phyloP scores from a whole-genome alignment of 495 filamentous ascomycete genomes.

The Neurospora sp. region DNA sequence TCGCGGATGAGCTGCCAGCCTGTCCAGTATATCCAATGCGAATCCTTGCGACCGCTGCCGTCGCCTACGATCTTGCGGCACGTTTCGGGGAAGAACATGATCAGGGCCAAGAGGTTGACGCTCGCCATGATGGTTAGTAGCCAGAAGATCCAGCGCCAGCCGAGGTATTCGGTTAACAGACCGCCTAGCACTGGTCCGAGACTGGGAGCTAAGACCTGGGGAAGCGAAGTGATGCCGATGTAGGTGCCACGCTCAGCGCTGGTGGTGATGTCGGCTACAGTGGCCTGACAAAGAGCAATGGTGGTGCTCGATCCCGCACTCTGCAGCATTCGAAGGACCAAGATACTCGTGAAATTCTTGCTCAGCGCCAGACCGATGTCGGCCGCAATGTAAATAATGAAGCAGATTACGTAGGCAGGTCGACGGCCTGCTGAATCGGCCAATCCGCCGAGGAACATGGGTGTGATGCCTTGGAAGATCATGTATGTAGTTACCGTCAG shows the following conservation, averaged over 20 bases:
- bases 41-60: constrained; percentile 41
- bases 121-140: constrained; percentile 48
- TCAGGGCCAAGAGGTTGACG: constrained; percentile 29
- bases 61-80: constrained; percentile 56
- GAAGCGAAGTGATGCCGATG: constrained; percentile 29
- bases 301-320: constrained; percentile 43
- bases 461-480: constrained; percentile 50
- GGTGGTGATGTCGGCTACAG: constrained; percentile 45
- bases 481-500: constrained; percentile 54
- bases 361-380: constrained; percentile 46
- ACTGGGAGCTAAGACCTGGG: constrained; percentile 27
- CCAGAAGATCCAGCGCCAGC: constrained; percentile 63
- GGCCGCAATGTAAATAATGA: constrained; percentile 45
- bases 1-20: constrained; percentile 25
- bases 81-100: constrained; percentile 50
- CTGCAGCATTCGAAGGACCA: constrained; percentile 47
- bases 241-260: constrained; percentile 42
- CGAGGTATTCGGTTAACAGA: constrained; percentile 46
- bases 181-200: constrained; percentile 41
- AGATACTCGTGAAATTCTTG: constrained; percentile 37
- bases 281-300: constrained; percentile 44
- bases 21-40: constrained; percentile 24
- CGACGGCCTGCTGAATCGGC: constrained; percentile 46
- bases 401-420: constrained; percentile 44
- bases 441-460: constrained; percentile 46